Evolutionary conservation across 495 filamentous ascomycete genomes (phyloP), one percentile per base, ranked within the genome.

Genomic region (Hypoxylon rickii): DNA sequence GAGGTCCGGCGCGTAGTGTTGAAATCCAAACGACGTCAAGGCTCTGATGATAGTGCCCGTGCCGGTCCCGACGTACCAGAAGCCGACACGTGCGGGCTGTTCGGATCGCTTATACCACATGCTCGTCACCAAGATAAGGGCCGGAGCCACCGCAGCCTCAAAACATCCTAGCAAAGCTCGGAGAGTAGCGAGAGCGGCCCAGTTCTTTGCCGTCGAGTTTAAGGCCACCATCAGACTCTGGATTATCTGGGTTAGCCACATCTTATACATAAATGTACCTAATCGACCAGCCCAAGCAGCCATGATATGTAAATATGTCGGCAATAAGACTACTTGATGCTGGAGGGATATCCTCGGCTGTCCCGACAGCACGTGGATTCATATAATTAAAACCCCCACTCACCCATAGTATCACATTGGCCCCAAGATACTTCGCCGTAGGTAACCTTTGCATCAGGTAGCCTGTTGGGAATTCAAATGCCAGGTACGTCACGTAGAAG

Each of bases 361-460:
- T n/a, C n/a, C n/a, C n/a, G n/a, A n/a, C n/a, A n/a, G n/a, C n/a
- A n/a, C n/a, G n/a, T n/a, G n/a, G n/a, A n/a, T n/a, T n/a, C n/a
- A n/a, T n/a, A n/a, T n/a, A n/a, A n/a, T n/a, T n/a, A n/a, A n/a
- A n/a, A n/a, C 7, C 18, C 5, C 12, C 13, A 44, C 54, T 22
- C 51, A 50, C 55, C 62, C 80, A 84, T 67, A 80, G 71, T 55
- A 80, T 79, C 43, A 83, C 81, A 47, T 82, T 83, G 7, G 64
- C 69, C 2, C 80, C 79, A 4, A 82, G 72, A 50, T 83, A 84
- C 68, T 80, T 81, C 26, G 76, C 76, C n/a, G 77, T 78, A 3
- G 81, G 82, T 15, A 83, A 65, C 2, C 76, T 69, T 66, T 83
- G 80, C 70, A 84, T 68, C 0, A 83, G 69, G 33, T 80, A 79